A percentile compares a stretch with the other conserved stretches of the same genome.
phyloP scores from a whole-genome alignment of 306 rosid genomes.

The Abrus precatorius region DNA sequence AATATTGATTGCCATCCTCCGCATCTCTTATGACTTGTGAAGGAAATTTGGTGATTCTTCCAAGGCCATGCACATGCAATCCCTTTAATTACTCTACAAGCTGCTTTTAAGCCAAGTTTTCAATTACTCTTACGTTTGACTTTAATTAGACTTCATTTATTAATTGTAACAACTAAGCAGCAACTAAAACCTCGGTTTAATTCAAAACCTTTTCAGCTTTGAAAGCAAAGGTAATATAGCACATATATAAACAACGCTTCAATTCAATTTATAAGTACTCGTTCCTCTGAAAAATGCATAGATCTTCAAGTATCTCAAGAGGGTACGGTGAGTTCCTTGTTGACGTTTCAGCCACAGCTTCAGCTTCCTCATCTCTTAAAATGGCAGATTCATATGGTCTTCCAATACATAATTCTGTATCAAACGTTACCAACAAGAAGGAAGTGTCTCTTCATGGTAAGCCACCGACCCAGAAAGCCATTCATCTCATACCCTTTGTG shows the following conservation, averaged over 20 bases:
- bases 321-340: slow-evolving; percentile 41
- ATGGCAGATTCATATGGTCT: slow-evolving; percentile 49
- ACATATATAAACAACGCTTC: background rate
- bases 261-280: background rate
- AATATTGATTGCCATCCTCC: background rate
- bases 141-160: background rate
- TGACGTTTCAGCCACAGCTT: slow-evolving; percentile 41
- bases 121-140: slow-evolving; percentile 8
- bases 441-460: slow-evolving; percentile 50
- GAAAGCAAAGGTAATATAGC: slow-evolving; percentile 21
- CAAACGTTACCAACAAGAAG: slow-evolving; percentile 60
- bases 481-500: slow-evolving; percentile 79
- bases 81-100: slow-evolving; percentile 49
- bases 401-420: slow-evolving; percentile 53
- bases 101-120: slow-evolving; percentile 45
- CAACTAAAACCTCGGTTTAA: background rate
- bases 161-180: slow-evolving; percentile 29
- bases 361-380: slow-evolving; percentile 49
- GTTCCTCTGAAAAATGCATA: slow-evolving; percentile 40
- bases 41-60: background rate
- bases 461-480: slow-evolving; percentile 54
- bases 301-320: slow-evolving; percentile 44
- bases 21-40: slow-evolving; percentile 12
- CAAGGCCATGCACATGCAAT: slow-evolving; percentile 44
- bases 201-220: background rate